Conservation (phyloP, 495 filamentous ascomycete species). For the Neurospora sp. region DNA sequence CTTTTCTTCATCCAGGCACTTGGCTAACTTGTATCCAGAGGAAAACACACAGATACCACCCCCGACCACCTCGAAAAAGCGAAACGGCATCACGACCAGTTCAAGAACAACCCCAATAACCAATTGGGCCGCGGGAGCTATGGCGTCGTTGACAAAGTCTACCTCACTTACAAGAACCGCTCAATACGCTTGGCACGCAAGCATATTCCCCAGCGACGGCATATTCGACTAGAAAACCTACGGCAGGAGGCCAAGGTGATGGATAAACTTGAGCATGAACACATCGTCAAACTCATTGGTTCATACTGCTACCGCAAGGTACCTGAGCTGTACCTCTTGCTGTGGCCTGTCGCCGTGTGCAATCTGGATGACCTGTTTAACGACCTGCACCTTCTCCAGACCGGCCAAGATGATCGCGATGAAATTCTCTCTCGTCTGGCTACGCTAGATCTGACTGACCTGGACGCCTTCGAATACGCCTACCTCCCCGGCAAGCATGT, state of each 20-base stretch:
- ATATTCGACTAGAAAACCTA: conserved; percentile 18
- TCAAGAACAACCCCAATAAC: conserved; percentile 15
- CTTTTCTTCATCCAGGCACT: neutral
- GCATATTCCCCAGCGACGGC: conserved; percentile 15
- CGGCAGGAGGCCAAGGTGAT: conserved; percentile 33
- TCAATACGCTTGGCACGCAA: conserved; percentile 26
- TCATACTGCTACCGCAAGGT: conserved; percentile 24
- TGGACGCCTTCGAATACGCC: conserved; percentile 12
- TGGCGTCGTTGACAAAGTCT: conserved; percentile 29
- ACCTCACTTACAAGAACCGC: conserved; percentile 17
- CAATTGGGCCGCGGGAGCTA: conserved; percentile 23
- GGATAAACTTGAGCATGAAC: conserved; percentile 32
- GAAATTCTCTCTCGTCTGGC: conserved; percentile 22
- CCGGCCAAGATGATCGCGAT: conserved; percentile 19
- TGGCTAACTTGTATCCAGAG: conserved; percentile 12
- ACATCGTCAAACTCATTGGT: conserved; percentile 33
- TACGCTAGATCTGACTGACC: conserved; percentile 20
- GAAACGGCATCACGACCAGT: conserved; percentile 23
- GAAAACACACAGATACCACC: conserved; percentile 20
- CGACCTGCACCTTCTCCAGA: conserved; percentile 25
- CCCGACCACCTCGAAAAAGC: conserved; percentile 21
- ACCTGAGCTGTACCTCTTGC: conserved; percentile 26
- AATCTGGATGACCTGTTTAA: conserved; percentile 28
- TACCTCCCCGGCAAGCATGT: neutral
- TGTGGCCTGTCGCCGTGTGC: conserved; percentile 35